Percentiles rank a stretch among this genome's conserved stretches.
These are phyloP conservation scores for Tuber aestivum DNA, from an alignment of 495 filamentous ascomycete species.

Conservation along the genomic window DNA sequence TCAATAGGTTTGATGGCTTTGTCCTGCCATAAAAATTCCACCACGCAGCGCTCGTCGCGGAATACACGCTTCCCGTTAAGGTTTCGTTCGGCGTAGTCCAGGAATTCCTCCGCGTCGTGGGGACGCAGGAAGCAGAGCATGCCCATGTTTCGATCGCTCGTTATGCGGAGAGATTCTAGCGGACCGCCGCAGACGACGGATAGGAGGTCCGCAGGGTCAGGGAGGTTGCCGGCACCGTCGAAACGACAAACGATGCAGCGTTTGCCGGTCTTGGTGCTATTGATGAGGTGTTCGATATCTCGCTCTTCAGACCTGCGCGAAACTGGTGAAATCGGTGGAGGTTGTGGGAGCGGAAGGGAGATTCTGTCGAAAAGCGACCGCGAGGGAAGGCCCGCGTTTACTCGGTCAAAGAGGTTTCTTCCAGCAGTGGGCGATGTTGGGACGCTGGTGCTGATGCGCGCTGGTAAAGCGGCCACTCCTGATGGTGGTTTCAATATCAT, in stretches of 20 bases:
- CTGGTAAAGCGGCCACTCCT: background rate
- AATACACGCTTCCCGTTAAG: slow-evolving; percentile 21
- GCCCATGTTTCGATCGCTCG: slow-evolving; percentile 19
- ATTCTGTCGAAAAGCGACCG: slow-evolving; percentile 34
- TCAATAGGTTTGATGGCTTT: slow-evolving; percentile 23
- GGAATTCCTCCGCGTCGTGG: slow-evolving; percentile 21
- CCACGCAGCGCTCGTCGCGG: slow-evolving; percentile 7
- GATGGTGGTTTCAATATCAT: too few species aligned
- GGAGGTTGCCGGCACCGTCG: slow-evolving; percentile 8
- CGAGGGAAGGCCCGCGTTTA: background rate
- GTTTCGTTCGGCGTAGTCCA: slow-evolving; percentile 11
- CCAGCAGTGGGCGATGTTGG: background rate
- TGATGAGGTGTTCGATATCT: slow-evolving; percentile 25
- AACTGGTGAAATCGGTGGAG: slow-evolving; percentile 12
- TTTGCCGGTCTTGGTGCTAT: background rate
- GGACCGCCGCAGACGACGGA: slow-evolving; percentile 25
- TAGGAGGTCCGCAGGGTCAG: slow-evolving; percentile 25
- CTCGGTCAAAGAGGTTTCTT: background rate
- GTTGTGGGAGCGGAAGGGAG: slow-evolving; percentile 2
- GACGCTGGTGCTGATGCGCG: background rate
- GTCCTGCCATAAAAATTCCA: slow-evolving; percentile 34
- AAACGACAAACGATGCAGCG: slow-evolving; percentile 33
- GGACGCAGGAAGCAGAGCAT: slow-evolving; percentile 33
- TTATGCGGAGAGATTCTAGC: slow-evolving; percentile 27
- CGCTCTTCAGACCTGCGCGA: slow-evolving; percentile 27